Conservation (phyloP, 1,284 basidiomycete species). For the Neotropicomus parvogracilis region DNA sequence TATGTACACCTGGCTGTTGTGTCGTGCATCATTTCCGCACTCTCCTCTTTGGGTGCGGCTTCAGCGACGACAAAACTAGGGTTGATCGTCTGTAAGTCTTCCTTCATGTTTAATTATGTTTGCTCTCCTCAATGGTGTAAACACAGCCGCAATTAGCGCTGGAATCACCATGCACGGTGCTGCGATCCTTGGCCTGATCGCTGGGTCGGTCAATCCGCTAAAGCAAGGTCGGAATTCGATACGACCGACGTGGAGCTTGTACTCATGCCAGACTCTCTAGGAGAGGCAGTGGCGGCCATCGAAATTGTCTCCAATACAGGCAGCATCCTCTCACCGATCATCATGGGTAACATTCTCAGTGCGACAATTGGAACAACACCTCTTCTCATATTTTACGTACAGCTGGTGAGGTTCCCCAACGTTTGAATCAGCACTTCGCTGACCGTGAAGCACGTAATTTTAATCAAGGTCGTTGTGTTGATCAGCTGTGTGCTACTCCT, state of each 20-base stretch:
- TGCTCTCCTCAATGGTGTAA: neutral
- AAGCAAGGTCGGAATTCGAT: conserved; percentile 27
- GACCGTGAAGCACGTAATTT: no score
- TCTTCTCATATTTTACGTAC: conserved; percentile 24
- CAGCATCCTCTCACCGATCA: conserved; percentile 23
- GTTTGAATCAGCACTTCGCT: neutral
- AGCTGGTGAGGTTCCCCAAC: conserved; percentile 15
- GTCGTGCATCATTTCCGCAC: conserved; percentile 18
- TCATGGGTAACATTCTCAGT: conserved; percentile 25
- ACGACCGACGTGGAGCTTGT: neutral
- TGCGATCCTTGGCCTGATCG: conserved; percentile 26
- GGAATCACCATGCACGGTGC: conserved; percentile 26
- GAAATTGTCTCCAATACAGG: conserved; percentile 32
- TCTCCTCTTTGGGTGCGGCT: conserved; percentile 18
- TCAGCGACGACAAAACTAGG: conserved; percentile 8
- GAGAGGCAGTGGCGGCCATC: conserved; percentile 32
- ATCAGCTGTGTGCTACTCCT: conserved; percentile 15
- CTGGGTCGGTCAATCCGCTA: conserved; percentile 31
- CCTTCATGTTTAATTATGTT: rapidly evolving
- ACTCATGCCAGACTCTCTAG: conserved; percentile 16
- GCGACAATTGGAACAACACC: conserved; percentile 17
- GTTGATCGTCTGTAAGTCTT: conserved; percentile 15
- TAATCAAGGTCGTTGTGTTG: conserved; percentile 9
- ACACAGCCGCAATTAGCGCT: conserved; percentile 15
- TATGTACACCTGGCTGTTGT: conserved; percentile 30